Evolutionary conservation across 768 basidiomycete species (phyloP).

Genomic region (Daedaleopsis nitida): DNA sequence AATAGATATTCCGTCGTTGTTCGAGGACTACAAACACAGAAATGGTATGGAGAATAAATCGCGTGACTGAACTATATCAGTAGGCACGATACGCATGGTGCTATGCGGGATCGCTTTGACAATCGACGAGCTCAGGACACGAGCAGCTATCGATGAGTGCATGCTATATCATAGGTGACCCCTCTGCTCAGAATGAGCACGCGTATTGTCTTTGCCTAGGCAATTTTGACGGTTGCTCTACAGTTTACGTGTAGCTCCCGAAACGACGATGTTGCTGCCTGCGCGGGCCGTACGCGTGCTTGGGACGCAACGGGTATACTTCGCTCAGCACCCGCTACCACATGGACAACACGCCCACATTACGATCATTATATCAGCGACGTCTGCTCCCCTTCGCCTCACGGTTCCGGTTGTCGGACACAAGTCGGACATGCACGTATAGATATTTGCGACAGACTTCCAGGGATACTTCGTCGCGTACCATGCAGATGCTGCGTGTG

Average conservation of each 20-base stretch:
- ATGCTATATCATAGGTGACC: not conserved
- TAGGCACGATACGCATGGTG: not conserved
- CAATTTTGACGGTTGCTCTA: not conserved
- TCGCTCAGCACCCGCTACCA: not conserved
- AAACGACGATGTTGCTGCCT: not conserved
- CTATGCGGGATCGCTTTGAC: not conserved
- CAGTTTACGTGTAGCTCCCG: not conserved
- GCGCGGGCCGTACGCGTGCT: too few relatives aligned
- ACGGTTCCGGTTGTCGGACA: too few relatives aligned
- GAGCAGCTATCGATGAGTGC: not conserved
- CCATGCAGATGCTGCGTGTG: too few relatives aligned
- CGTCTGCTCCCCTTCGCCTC: too few relatives aligned
- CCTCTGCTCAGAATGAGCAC: not conserved
- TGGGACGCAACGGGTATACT: not conserved
- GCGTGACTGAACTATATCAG: not conserved
- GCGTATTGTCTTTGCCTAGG: not conserved
- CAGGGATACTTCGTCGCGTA: too few relatives aligned
- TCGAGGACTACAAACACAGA: constrained; percentile 42
- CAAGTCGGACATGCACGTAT: too few relatives aligned
- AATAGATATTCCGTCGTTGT: constrained; percentile 23
- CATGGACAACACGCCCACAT: too few relatives aligned
- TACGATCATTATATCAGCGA: too few relatives aligned
- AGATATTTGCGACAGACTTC: too few relatives aligned
- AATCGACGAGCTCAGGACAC: not conserved
- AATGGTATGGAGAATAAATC: constrained; percentile 16